phyloP scores from a whole-genome alignment of 345 rosid genomes.

The Litchi chinensis region DNA sequence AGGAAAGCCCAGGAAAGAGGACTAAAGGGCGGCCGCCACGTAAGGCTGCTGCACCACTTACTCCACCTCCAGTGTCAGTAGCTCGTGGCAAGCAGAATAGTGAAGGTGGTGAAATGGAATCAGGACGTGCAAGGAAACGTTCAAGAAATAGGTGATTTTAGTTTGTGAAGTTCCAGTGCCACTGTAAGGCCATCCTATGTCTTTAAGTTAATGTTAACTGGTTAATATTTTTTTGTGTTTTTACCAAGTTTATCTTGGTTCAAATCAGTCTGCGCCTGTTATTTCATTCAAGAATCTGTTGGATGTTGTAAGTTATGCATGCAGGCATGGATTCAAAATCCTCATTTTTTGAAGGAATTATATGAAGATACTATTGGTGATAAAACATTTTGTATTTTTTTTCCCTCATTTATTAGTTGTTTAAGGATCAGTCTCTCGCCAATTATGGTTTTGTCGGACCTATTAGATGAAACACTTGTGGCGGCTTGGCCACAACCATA shows the following conservation, averaged over 20 bases:
- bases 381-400: too few relatives aligned
- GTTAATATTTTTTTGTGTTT: neutral
- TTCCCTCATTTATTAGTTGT: too few relatives aligned
- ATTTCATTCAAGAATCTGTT: neutral
- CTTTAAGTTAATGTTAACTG: neutral
- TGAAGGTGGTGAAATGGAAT: constrained; percentile 38
- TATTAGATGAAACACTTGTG: too few relatives aligned
- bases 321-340: neutral
- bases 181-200: neutral
- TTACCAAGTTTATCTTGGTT: too few relatives aligned
- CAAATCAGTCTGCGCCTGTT: neutral
- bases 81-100: constrained; percentile 28
- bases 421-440: too few relatives aligned
- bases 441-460: too few relatives aligned
- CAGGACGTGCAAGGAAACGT: constrained; percentile 43
- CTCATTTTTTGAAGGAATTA: too few relatives aligned
- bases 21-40: constrained; percentile 24
- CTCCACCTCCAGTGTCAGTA: constrained; percentile 3
- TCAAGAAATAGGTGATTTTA: constrained; percentile 34
- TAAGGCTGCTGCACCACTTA: constrained; percentile 19
- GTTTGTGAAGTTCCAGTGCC: neutral
- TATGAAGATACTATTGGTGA: too few relatives aligned
- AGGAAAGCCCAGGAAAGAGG: constrained; percentile 30
- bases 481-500: too few relatives aligned
- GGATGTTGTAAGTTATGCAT: too few relatives aligned